Percentiles rank a stretch among this genome's conserved stretches.
Evolutionary conservation across 192 early-diverging fungal species (phyloP).

Genomic region (Umbelopsis sp.): DNA sequence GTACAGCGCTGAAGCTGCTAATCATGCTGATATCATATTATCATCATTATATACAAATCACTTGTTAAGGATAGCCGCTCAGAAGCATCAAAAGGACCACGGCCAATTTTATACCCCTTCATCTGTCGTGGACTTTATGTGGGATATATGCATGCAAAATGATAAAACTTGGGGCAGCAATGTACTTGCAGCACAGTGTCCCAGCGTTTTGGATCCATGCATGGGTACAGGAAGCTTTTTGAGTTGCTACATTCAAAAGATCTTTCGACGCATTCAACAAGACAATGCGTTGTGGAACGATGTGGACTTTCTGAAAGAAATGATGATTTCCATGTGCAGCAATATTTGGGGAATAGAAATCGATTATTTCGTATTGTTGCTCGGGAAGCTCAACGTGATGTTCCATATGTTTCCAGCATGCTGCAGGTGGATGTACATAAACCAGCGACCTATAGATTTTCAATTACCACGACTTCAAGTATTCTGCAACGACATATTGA

Average conservation of each 20-base stretch:
- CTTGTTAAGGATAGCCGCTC: conserved; percentile 47
- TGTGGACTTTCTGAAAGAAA: conserved; percentile 19
- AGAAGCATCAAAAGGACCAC: conserved; percentile 65
- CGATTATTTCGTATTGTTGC: conserved; percentile 54
- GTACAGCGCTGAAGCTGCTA: conserved; percentile 25
- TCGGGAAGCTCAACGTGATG: conserved; percentile 54
- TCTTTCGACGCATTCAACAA: conserved; percentile 36
- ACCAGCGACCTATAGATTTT: background rate
- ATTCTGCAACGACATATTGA: conserved; percentile 59
- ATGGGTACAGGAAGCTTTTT: conserved; percentile 60
- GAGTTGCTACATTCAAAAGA: conserved; percentile 47
- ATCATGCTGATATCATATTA: conserved; percentile 45
- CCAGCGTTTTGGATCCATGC: conserved; percentile 56
- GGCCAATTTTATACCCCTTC: conserved; percentile 64
- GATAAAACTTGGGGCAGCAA: background rate
- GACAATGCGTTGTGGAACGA: conserved; percentile 45
- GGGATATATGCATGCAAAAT: conserved; percentile 42
- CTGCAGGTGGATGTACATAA: conserved; percentile 31
- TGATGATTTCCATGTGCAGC: conserved; percentile 46
- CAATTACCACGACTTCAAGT: conserved; percentile 45
- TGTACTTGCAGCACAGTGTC: background rate
- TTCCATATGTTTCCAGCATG: conserved; percentile 53
- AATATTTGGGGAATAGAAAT: conserved; percentile 61
- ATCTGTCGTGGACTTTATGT: conserved; percentile 60
- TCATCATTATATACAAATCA: conserved; percentile 55